Evolutionary conservation across 1,284 basidiomycete genomes (phyloP).

Genomic region (Austropuccinia psidii): DNA sequence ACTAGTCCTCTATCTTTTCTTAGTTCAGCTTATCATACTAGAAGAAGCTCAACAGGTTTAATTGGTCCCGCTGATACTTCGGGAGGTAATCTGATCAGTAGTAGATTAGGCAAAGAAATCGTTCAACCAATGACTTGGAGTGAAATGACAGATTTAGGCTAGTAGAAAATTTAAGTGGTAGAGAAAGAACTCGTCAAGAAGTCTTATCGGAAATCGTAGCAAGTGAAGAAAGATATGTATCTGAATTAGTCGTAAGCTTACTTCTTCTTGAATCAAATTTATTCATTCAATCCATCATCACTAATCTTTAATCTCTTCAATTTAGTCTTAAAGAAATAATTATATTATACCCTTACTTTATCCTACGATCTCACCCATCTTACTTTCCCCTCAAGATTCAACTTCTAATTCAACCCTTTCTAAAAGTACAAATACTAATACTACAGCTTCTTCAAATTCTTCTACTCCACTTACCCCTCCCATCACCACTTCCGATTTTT

Average conservation of each 20-base stretch:
- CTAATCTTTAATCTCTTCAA: too few species aligned
- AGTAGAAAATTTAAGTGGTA: slow-evolving; percentile 79
- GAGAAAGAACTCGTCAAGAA: slow-evolving; percentile 91
- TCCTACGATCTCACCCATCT: slow-evolving; percentile 55
- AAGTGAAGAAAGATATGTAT: slow-evolving; percentile 78
- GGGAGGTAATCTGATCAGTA: slow-evolving; percentile 34
- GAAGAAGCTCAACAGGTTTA: background rate
- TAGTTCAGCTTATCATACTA: background rate
- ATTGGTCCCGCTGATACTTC: slow-evolving; percentile 34
- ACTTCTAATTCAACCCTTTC: slow-evolving; percentile 47
- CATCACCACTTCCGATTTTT: slow-evolving; percentile 52
- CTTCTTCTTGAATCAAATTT: too few species aligned
- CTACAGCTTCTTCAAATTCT: slow-evolving; percentile 29
- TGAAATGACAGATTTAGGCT: slow-evolving; percentile 91
- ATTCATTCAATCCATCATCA: too few species aligned
- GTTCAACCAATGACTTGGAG: slow-evolving; percentile 83
- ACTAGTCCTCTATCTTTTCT: slow-evolving; percentile 20
- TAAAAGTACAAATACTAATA: slow-evolving; percentile 39
- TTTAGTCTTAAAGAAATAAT: slow-evolving; percentile 55
- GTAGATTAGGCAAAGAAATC: slow-evolving; percentile 49
- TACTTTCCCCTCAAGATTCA: slow-evolving; percentile 53
- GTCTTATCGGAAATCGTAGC: slow-evolving; percentile 93
- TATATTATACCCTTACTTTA: slow-evolving; percentile 86
- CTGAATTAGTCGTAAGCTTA: slow-evolving; percentile 17
- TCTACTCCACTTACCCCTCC: slow-evolving; percentile 34